A percentile compares a stretch with the other conserved stretches of the same genome.
These are phyloP conservation scores for Paraphoma sp. DNA, from an alignment of 2,329 filamentous ascomycete species.

Conservation along the genomic window DNA sequence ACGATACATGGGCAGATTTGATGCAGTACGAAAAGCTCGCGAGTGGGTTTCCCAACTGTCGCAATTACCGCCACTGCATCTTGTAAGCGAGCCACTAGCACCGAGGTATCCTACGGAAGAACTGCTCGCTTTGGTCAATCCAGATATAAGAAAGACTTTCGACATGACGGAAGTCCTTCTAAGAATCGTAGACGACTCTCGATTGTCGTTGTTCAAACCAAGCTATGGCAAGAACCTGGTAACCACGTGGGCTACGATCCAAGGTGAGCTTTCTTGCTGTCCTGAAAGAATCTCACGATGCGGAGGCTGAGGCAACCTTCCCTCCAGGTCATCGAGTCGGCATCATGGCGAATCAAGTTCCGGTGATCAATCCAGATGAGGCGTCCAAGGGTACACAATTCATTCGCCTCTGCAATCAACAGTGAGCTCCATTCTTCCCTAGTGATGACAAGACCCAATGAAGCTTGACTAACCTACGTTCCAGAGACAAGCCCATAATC, in stretches of 20 bases:
- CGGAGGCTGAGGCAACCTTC: too few species aligned
- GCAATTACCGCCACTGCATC: neutral
- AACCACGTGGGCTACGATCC: slow-evolving; percentile 47
- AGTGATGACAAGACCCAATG: too few species aligned
- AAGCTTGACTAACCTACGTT: too few species aligned
- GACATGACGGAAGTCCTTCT: slow-evolving; percentile 51
- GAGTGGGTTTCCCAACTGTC: slow-evolving; percentile 42
- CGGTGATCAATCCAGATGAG: slow-evolving; percentile 47
- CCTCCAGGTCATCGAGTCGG: slow-evolving; percentile 38
- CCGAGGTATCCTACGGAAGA: slow-evolving; percentile 49
- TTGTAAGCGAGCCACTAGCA: slow-evolving; percentile 6
- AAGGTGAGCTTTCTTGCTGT: slow-evolving; percentile 8
- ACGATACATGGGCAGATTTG: slow-evolving; percentile 29
- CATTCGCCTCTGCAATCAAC: slow-evolving; percentile 54
- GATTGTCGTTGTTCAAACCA: slow-evolving; percentile 50
- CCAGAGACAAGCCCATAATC: slow-evolving; percentile 46
- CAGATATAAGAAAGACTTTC: slow-evolving; percentile 50
- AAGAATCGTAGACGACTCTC: slow-evolving; percentile 52
- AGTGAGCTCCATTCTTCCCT: slow-evolving; percentile 3
- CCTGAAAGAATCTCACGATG: too few species aligned
- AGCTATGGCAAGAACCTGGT: slow-evolving; percentile 38
- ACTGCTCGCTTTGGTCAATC: slow-evolving; percentile 46
- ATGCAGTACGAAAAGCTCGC: slow-evolving; percentile 50
- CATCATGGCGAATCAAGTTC: slow-evolving; percentile 51
- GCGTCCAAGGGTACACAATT: slow-evolving; percentile 53